These are phyloP conservation scores for Candida hispaniensis DNA, from an alignment of 805 yeast species.

Conservation along the genomic window DNA sequence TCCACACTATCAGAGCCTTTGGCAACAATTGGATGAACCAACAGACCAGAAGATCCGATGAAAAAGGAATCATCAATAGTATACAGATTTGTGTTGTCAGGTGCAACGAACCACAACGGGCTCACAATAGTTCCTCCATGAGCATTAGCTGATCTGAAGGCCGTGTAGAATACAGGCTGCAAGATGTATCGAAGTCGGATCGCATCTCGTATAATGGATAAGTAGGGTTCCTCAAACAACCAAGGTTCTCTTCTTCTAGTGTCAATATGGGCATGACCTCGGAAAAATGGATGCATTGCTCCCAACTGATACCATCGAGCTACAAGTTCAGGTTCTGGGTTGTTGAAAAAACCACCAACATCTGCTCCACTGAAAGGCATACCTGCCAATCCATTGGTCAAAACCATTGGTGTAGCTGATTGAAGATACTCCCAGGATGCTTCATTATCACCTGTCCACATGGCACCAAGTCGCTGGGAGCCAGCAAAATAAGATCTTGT, in stretches of 20 bases:
- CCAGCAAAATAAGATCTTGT: conserved; percentile 87
- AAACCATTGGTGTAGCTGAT: conserved; percentile 75
- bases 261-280: conserved; percentile 96
- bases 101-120: conserved; percentile 28
- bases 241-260: conserved; percentile 89
- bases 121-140: conserved; percentile 57
- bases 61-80: conserved; percentile 75
- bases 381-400: conserved; percentile 71
- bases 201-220: conserved; percentile 55
- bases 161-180: conserved; percentile 71
- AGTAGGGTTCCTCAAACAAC: conserved; percentile 66
- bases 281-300: conserved; percentile 89
- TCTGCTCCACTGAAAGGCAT: conserved; percentile 94
- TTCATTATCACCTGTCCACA: conserved; percentile 98
- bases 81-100: conserved; percentile 36
- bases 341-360: conserved; percentile 92
- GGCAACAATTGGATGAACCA: conserved; percentile 71
- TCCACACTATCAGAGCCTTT: conserved; percentile 36
- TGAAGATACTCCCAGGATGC: conserved; percentile 83
- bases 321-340: conserved; percentile 71
- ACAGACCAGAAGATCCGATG: conserved; percentile 55
- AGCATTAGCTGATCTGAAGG: conserved; percentile 52
- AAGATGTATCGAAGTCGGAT: conserved; percentile 62
- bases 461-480: conserved; percentile 80
- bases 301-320: conserved; percentile 96